Conservation (phyloP, 2,329 filamentous ascomycete species). For the Stemphylium beticola region DNA sequence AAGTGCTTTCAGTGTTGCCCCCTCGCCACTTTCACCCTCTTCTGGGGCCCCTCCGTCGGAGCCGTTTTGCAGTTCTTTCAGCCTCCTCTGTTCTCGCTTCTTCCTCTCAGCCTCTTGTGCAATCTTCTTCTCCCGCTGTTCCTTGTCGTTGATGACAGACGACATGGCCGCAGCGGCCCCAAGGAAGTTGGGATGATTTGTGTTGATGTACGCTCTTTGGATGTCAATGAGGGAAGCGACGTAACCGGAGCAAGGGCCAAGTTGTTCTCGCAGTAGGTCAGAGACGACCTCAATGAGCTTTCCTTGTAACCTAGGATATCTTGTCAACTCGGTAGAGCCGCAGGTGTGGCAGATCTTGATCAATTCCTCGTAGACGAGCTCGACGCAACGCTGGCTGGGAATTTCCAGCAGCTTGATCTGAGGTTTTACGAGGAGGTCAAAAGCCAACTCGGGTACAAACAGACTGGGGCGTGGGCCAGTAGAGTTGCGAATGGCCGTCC, state of each 20-base stretch:
- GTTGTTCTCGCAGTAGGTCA: conserved; percentile 87
- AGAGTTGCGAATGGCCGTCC: conserved; percentile 97
- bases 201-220: conserved; percentile 98
- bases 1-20: conserved; percentile 63
- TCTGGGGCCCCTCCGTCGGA: conserved; percentile 66
- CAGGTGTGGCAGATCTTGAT: conserved; percentile 99
- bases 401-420: conserved; percentile 97
- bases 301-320: conserved; percentile 90
- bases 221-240: conserved; percentile 98
- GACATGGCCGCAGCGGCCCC: conserved; percentile 97
- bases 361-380: conserved; percentile 96
- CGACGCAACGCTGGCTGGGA: conserved; percentile 93
- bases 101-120: conserved; percentile 83
- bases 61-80: conserved; percentile 76
- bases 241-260: conserved; percentile 87
- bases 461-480: conserved; percentile 93
- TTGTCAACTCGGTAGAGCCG: conserved; percentile 88
- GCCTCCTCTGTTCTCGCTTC: conserved; percentile 79
- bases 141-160: conserved; percentile 91
- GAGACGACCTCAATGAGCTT: conserved; percentile 99
- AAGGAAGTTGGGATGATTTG: conserved; percentile 98
- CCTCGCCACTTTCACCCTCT: conserved; percentile 63
- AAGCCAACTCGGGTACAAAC: conserved; percentile 96
- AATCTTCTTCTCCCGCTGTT: conserved; percentile 87
- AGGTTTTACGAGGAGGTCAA: conserved; percentile 95